Conservation (phyloP, 225 moss, liverwort and hornwort genomes). For the Takakia lepidozioides region DNA sequence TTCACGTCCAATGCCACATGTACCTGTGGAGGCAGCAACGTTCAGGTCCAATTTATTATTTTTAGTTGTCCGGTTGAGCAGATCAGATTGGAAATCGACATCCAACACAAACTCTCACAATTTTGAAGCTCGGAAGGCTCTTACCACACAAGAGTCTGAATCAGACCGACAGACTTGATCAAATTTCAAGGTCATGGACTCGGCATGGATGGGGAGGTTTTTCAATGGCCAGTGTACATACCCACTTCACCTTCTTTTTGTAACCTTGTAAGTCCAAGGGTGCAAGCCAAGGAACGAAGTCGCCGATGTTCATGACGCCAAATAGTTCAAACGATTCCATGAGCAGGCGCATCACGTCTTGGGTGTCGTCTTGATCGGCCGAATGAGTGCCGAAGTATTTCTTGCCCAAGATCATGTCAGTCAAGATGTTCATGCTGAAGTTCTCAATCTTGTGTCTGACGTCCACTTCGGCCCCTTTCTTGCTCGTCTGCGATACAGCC, state of each 20-base stretch:
- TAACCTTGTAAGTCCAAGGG: constrained; percentile 1
- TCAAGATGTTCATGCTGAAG: constrained; percentile 1
- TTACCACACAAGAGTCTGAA: too few species aligned
- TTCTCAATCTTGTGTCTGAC: background rate
- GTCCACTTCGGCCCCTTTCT: constrained; percentile 1
- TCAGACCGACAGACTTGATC: too few species aligned
- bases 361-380: background rate
- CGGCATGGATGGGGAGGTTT: too few species aligned
- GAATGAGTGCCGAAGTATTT: background rate
- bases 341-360: background rate
- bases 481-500: background rate
- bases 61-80: too few species aligned
- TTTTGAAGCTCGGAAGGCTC: too few species aligned
- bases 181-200: too few species aligned
- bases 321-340: constrained; percentile 1
- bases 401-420: constrained; percentile 1
- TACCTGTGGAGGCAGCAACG: background rate
- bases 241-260: constrained; percentile 1
- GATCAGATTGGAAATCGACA: too few species aligned
- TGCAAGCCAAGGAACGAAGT: background rate
- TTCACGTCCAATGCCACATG: background rate
- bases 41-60: too few species aligned
- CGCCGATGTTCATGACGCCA: background rate
- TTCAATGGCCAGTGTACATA: too few species aligned
- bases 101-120: too few species aligned